Evolutionary conservation across 1,139 yeast genomes (phyloP), one percentile per base, ranked within the genome.

Genomic region (Dujonia santamariae): DNA sequence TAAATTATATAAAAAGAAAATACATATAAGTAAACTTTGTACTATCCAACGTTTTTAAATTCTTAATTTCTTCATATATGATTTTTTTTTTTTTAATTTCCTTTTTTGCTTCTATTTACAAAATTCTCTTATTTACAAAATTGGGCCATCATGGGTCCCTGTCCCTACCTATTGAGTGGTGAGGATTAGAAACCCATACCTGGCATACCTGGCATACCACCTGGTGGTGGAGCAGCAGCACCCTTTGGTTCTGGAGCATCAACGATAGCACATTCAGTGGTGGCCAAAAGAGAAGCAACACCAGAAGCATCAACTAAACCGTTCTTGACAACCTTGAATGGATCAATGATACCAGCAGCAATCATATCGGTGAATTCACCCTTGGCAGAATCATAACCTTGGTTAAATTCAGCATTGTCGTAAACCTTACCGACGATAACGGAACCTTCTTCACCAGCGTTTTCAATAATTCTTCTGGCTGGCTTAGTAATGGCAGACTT

Each of bases 361-460:
- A 92, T 82, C 97, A 92, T 88, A 63, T 92, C 96, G 46, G 95
- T 85, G 75, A 78, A 92, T 67, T 86, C 87, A 53, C 96, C 94
- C 65, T 85, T 86, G 46, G 96, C 77, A 28, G 97, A 85, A 67
- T 92, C 94, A 73, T 80, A 94, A 66, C 99, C 99, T 59, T 67
- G 72, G 75, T 86, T 84, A 77, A 92, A 94, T 44, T 85, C 86
- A 32, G 75, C 77, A 46, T 92, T 94, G 54, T 77, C 94, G 58
- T 80, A 90, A 50, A 92, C 78, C 77, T 92, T 92, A 46, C 98
- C 98, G 46, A 92, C 97, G 53, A 92, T 82, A 41, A 94, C 98
- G 26, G 97, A 79, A 53, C 97, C 97, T 74, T 92, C 98, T 61
- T 88, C 96, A 61, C 99, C 99, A 37, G 98, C 97, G 57, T 92